Conservation (phyloP, 345 rosid genomes). For the Dovyalis caffra region DNA sequence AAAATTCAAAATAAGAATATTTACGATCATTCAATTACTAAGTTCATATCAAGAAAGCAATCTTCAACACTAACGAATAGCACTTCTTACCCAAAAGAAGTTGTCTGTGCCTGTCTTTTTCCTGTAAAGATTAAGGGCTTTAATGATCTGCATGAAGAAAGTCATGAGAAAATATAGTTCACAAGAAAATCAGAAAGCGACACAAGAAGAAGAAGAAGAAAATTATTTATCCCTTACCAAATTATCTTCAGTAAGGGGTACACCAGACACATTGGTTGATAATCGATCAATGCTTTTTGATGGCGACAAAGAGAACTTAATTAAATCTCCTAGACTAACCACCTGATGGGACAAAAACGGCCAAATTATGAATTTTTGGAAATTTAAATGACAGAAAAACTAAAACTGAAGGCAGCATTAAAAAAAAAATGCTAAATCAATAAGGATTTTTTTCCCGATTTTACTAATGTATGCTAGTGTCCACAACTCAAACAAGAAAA, state of each 20-base stretch:
- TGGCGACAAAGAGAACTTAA: constrained; percentile 90
- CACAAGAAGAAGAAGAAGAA: not conserved
- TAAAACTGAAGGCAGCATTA: not conserved
- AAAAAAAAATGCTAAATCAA: not conserved
- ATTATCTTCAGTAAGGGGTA: constrained; percentile 80
- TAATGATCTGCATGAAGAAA: constrained; percentile 66
- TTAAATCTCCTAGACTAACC: constrained; percentile 79
- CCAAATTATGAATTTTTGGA: constrained; percentile 4
- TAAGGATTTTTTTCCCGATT: not conserved
- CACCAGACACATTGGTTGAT: constrained; percentile 77
- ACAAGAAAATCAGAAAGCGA: not conserved
- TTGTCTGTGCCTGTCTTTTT: constrained; percentile 72
- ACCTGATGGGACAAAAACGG: constrained; percentile 43
- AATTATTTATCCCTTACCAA: constrained; percentile 39
- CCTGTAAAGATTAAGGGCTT: constrained; percentile 90
- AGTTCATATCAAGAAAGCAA: not conserved
- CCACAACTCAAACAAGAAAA: not conserved
- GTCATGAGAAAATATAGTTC: not conserved
- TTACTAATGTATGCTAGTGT: not conserved
- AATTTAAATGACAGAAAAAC: not conserved
- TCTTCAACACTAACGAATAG: not conserved
- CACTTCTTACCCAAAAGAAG: constrained; percentile 71
- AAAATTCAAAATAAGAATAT: constrained; percentile 8
- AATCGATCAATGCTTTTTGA: constrained; percentile 69
- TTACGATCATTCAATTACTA: not conserved